Conservation (phyloP, 495 filamentous ascomycete genomes). For the Durotheca rogersii region DNA sequence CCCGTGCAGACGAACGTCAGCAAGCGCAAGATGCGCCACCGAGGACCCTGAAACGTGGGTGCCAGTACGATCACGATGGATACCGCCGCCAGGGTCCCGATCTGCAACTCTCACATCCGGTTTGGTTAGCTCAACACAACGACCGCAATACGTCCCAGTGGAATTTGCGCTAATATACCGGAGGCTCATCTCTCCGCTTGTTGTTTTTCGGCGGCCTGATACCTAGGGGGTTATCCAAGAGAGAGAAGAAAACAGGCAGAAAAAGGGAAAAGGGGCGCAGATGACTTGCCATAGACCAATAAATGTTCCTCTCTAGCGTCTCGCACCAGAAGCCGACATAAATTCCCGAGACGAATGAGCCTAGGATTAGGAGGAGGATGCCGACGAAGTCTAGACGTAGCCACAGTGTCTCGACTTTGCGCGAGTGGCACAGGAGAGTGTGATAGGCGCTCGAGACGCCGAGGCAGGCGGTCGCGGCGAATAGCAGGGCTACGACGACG, state of each 20-base stretch:
- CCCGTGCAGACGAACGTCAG: conserved; percentile 49
- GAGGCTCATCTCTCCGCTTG: background rate
- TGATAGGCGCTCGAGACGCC: conserved; percentile 49
- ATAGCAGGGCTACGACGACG: conserved; percentile 45
- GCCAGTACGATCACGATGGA: conserved; percentile 43
- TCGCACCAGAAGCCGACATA: conserved; percentile 54
- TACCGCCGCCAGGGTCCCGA: conserved; percentile 35
- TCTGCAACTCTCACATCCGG: conserved; percentile 19
- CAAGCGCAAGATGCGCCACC: conserved; percentile 39
- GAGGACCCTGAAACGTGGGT: conserved; percentile 46
- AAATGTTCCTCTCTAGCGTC: conserved; percentile 40
- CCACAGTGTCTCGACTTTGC: conserved; percentile 40
- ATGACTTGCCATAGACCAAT: conserved; percentile 49
- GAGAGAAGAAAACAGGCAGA: conserved; percentile 1
- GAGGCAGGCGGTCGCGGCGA: conserved; percentile 44
- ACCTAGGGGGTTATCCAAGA: background rate
- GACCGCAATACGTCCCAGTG: too few relatives aligned
- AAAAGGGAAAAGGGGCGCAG: background rate
- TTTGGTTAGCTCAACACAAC: conserved; percentile 8
- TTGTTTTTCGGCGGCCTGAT: background rate
- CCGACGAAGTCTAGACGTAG: conserved; percentile 50
- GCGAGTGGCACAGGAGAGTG: conserved; percentile 53
- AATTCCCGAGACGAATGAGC: conserved; percentile 52
- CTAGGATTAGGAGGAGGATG: conserved; percentile 50
- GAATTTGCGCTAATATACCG: background rate